Evolutionary conservation across 768 basidiomycete genomes (phyloP).

Genomic region (Dentipellis sp.): DNA sequence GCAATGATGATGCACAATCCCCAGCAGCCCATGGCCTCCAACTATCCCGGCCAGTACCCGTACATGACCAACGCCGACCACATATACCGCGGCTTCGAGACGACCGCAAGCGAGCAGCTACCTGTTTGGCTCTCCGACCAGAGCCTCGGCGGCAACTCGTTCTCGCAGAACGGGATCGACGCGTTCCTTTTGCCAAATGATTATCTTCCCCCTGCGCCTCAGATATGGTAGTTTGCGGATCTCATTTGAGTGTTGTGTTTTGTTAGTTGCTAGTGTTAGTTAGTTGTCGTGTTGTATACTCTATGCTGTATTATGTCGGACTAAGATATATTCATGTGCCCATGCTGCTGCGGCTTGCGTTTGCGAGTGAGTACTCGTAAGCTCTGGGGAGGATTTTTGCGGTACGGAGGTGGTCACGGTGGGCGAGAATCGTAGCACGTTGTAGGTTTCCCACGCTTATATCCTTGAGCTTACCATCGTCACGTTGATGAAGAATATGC

Average conservation of each 20-base stretch:
- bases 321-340: not conserved
- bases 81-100: slow-evolving; percentile 71
- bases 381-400: too few relatives aligned
- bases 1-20: not conserved
- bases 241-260: not conserved
- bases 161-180: slow-evolving; percentile 78
- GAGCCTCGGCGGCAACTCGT: slow-evolving; percentile 64
- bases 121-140: slow-evolving; percentile 86
- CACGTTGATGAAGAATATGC: too few relatives aligned
- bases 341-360: too few relatives aligned
- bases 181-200: slow-evolving; percentile 74
- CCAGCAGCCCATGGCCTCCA: not conserved
- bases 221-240: slow-evolving; percentile 51
- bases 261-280: not conserved
- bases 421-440: too few relatives aligned
- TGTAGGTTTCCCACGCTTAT: too few relatives aligned
- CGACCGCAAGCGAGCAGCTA: slow-evolving; percentile 62
- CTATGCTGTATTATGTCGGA: slow-evolving; percentile 1
- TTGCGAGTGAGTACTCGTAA: too few relatives aligned
- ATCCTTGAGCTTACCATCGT: too few relatives aligned
- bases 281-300: not conserved
- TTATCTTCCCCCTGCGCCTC: slow-evolving; percentile 60
- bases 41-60: slow-evolving; percentile 9
- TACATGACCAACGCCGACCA: slow-evolving; percentile 40
- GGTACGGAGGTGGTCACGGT: too few relatives aligned